Evolutionary conservation across 495 filamentous ascomycete species (phyloP), one percentile per base, ranked within the genome.

Genomic region (Mytilinidion resinicola): DNA sequence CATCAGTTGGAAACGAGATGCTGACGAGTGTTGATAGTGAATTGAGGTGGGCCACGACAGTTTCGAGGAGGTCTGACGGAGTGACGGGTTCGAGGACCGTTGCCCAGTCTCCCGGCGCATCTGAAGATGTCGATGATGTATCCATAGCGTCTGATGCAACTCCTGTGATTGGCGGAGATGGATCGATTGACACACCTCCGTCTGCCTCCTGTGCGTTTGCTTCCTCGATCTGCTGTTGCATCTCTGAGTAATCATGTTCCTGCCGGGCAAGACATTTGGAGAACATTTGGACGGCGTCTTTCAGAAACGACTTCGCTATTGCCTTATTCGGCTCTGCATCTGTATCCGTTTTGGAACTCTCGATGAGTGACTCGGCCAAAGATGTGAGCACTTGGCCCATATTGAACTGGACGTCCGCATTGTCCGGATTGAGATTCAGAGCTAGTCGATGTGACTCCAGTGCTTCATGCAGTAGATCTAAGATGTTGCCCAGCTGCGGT

Each of bases 371-470:
- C 70, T 89, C 85, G 6, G 80, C 82, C 20, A 88, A 68, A 61
- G 81, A 84, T 3, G 79, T 83, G 15, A 87, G 73, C 9, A 87
- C 82, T 71, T 88, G 85, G 9, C 75, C 82, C 9, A 79, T 85
- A 65, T 89, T 89, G 74, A 87, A 89, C 9, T 86, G 70, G 9
- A 77, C 74, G 70, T 89, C 83, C 2, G 83, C 72, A 71, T 85
- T 86, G 21, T 83, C 75, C 60, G 80, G 75, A 33, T 84, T 74
- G 50, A 89, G 68, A 5, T 58, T 63, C 11, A 87, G 68, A 3
- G 85, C 85, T 54, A 76, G 75, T 51, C 79, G 75, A 68, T 86
- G 83, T 0, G 84, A 85, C 36, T 80, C 74, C 39, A 88, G 64
- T 5, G 85, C 78, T 48, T 76, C 72, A 17, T 76, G 69, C 38